Evolutionary conservation across 805 yeast species (phyloP).

Genomic region (Tetrapisispora namnaoensis): DNA sequence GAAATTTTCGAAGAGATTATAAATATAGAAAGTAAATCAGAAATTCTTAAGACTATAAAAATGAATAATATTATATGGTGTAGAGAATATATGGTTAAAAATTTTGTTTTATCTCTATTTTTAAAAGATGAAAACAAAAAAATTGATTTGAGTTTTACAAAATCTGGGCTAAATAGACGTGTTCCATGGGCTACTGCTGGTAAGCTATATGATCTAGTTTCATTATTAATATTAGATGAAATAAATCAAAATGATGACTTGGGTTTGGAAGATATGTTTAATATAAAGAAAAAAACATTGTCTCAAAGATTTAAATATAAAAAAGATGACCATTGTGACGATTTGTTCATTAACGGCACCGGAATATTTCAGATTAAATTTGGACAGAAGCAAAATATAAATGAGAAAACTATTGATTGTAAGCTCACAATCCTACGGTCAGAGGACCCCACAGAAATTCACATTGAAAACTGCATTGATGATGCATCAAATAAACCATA

Average conservation of each 20-base stretch:
- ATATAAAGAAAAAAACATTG: slow-evolving; percentile 12
- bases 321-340: not conserved
- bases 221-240: slow-evolving; percentile 18
- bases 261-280: slow-evolving; percentile 17
- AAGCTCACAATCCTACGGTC: slow-evolving; percentile 14
- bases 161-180: slow-evolving; percentile 25
- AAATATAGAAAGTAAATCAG: not conserved
- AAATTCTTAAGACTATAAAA: slow-evolving; percentile 7
- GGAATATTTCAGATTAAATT: slow-evolving; percentile 13
- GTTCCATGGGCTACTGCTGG: slow-evolving; percentile 26
- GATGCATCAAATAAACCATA: not conserved
- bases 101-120: slow-evolving; percentile 8
- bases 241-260: slow-evolving; percentile 17
- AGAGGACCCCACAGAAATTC: slow-evolving; percentile 12
- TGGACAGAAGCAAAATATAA: slow-evolving; percentile 3
- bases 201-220: slow-evolving; percentile 15
- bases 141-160: slow-evolving; percentile 15
- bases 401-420: slow-evolving; percentile 9
- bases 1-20: slow-evolving; percentile 12
- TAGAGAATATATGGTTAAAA: slow-evolving; percentile 22
- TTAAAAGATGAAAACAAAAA: not conserved
- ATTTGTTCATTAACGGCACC: slow-evolving; percentile 10
- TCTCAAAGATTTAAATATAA: not conserved
- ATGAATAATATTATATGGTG: slow-evolving; percentile 27
- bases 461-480: slow-evolving; percentile 1